Evolutionary conservation across 2,329 filamentous ascomycete genomes (phyloP).

Genomic region (Sporothrix pallida): DNA sequence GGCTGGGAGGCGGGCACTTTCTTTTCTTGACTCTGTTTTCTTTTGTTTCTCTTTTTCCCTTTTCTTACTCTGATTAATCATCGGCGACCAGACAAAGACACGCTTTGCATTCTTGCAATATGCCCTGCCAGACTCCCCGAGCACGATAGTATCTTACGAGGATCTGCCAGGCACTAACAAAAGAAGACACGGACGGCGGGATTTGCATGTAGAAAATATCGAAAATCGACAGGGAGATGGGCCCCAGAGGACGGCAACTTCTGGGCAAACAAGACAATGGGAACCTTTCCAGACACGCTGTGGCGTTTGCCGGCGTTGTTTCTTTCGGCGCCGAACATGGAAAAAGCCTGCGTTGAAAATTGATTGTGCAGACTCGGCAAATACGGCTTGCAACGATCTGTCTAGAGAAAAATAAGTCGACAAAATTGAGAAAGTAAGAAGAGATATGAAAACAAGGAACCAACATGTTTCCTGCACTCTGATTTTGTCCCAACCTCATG

Average conservation of each 20-base stretch:
- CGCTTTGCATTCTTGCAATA: neutral
- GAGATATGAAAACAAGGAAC: neutral
- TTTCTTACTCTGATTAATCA: neutral
- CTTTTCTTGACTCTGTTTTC: neutral
- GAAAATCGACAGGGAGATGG: conserved; percentile 10
- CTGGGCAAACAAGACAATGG: neutral
- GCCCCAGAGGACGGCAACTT: neutral
- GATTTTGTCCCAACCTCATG: neutral
- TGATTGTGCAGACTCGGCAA: neutral
- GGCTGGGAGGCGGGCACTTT: neutral
- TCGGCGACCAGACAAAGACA: neutral
- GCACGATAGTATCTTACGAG: neutral
- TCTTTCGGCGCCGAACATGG: neutral
- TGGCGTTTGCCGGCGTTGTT: conserved; percentile 7
- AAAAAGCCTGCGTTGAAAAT: neutral
- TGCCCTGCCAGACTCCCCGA: neutral
- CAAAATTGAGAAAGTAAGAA: neutral
- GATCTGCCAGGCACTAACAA: neutral
- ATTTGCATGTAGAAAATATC: conserved; percentile 13
- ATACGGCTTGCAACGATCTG: neutral
- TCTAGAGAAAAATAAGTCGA: neutral
- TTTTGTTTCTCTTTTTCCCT: neutral
- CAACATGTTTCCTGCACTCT: neutral
- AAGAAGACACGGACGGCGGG: neutral
- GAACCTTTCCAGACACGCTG: neutral